A percentile compares a stretch with the other conserved stretches of the same genome.
These are phyloP conservation scores for Ogataea henricii DNA, from an alignment of 805 yeast species.

Conservation along the genomic window DNA sequence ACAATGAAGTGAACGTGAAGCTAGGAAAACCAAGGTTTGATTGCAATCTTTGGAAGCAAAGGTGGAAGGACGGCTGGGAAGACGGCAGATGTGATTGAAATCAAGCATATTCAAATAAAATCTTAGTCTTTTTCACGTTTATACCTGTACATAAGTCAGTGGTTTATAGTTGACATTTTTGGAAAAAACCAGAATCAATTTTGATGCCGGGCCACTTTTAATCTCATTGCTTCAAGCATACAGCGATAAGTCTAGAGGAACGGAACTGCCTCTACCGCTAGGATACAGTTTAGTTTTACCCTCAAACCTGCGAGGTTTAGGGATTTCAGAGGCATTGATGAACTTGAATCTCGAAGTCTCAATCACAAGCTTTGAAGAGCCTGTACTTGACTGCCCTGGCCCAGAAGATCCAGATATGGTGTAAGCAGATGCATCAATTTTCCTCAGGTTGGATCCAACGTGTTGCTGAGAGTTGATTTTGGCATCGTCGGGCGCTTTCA, in stretches of 20 bases:
- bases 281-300: slow-evolving; percentile 82
- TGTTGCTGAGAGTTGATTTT: slow-evolving; percentile 43
- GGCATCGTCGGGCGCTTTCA: slow-evolving; percentile 34
- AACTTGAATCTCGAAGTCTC: slow-evolving; percentile 78
- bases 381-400: slow-evolving; percentile 11
- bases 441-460: slow-evolving; percentile 54
- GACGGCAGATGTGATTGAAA: slow-evolving; percentile 51
- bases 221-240: slow-evolving; percentile 9
- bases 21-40: slow-evolving; percentile 85
- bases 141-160: slow-evolving; percentile 11
- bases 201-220: too few species aligned
- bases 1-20: slow-evolving; percentile 86
- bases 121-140: slow-evolving; percentile 1
- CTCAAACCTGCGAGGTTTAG: slow-evolving; percentile 82
- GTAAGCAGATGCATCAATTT: slow-evolving; percentile 65
- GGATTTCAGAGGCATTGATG: slow-evolving; percentile 66
- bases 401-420: slow-evolving; percentile 50
- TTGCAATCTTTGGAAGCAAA: slow-evolving; percentile 84
- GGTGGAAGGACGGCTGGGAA: slow-evolving; percentile 97
- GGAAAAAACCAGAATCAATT: not conserved
- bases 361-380: slow-evolving; percentile 44
- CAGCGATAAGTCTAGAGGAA: slow-evolving; percentile 68
- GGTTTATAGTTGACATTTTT: too few species aligned
- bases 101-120: not conserved
- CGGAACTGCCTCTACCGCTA: slow-evolving; percentile 92